Conservation (phyloP, 148 eudicot genomes). For the Amaranthus palmeri region DNA sequence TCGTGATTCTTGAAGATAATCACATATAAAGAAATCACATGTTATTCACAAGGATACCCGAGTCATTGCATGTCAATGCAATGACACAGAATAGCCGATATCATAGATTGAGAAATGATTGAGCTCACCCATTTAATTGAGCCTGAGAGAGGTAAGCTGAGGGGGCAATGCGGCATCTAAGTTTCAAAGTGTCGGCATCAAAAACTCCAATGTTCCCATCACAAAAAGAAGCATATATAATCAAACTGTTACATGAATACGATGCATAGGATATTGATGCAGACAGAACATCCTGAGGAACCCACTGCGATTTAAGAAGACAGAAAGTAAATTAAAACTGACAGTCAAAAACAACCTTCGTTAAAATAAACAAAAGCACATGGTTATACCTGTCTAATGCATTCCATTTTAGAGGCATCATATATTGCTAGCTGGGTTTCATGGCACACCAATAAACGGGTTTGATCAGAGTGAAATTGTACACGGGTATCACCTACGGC, state of each 20-base stretch:
- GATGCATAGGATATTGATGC: slow-evolving; percentile 74
- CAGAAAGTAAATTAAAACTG: slow-evolving; percentile 8
- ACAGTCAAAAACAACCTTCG: not conserved
- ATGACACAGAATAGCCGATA: not conserved
- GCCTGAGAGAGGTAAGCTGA: slow-evolving; percentile 56
- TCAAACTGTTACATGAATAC: slow-evolving; percentile 78
- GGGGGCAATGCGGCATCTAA: slow-evolving; percentile 73
- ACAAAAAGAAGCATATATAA: slow-evolving; percentile 62
- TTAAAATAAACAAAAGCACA: not conserved
- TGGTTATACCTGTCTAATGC: slow-evolving; percentile 54
- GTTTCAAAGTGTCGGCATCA: slow-evolving; percentile 68
- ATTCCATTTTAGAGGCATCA: slow-evolving; percentile 86
- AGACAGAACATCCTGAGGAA: slow-evolving; percentile 68
- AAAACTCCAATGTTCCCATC: slow-evolving; percentile 78
- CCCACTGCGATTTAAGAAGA: slow-evolving; percentile 53
- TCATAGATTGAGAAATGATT: not conserved
- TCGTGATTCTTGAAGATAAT: too few species aligned
- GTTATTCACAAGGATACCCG: too few species aligned
- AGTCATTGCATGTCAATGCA: not conserved
- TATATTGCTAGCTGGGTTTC: slow-evolving; percentile 87
- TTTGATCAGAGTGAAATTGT: slow-evolving; percentile 75
- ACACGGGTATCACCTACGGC: slow-evolving; percentile 76
- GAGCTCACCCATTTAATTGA: slow-evolving; percentile 61
- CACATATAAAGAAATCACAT: too few species aligned
- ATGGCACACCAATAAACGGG: slow-evolving; percentile 71